Percentiles rank a stretch among this genome's conserved stretches.
Evolutionary conservation across 192 early-diverging fungal genomes (phyloP).

Genomic region (Hyaloraphidium curvatum): DNA sequence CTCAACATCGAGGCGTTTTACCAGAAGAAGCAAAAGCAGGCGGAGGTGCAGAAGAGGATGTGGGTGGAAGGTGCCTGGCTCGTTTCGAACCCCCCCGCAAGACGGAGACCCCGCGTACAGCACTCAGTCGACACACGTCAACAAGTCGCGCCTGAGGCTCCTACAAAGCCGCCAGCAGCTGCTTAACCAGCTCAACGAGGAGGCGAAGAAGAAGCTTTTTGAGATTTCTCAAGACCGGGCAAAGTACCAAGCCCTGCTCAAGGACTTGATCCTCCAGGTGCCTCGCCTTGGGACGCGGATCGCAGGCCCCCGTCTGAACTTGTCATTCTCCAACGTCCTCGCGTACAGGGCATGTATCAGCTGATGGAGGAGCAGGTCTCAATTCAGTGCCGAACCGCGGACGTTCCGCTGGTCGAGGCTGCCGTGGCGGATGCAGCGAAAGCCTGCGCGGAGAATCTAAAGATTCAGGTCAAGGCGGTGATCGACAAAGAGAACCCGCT

Average conservation of each 20-base stretch:
- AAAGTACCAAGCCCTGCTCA: slow-evolving; percentile 42
- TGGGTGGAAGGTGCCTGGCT: slow-evolving; percentile 12
- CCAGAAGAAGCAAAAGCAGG: slow-evolving; percentile 94
- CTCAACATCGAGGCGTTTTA: slow-evolving; percentile 89
- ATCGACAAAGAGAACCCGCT: slow-evolving; percentile 42
- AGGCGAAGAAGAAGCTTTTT: slow-evolving; percentile 40
- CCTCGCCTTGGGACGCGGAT: not conserved
- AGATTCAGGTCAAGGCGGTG: slow-evolving; percentile 20
- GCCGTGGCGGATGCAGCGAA: slow-evolving; percentile 28
- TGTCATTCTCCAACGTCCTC: not conserved
- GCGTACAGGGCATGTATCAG: slow-evolving; percentile 45
- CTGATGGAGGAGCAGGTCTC: slow-evolving; percentile 64
- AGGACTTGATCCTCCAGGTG: slow-evolving; percentile 61
- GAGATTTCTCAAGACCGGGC: slow-evolving; percentile 31
- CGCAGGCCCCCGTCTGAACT: not conserved
- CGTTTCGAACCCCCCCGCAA: not conserved
- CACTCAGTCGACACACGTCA: slow-evolving; percentile 82
- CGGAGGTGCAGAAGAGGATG: slow-evolving; percentile 89
- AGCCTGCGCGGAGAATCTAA: slow-evolving; percentile 35
- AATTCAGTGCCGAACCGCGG: slow-evolving; percentile 49
- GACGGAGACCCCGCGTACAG: slow-evolving; percentile 16
- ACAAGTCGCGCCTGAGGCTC: slow-evolving; percentile 82
- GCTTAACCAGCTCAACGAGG: slow-evolving; percentile 60
- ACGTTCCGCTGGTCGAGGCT: slow-evolving; percentile 36
- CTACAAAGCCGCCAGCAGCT: slow-evolving; percentile 75